These are phyloP conservation scores for Coniochaeta prunicola DNA, from an alignment of 2,329 filamentous ascomycete genomes.

Conservation along the genomic window DNA sequence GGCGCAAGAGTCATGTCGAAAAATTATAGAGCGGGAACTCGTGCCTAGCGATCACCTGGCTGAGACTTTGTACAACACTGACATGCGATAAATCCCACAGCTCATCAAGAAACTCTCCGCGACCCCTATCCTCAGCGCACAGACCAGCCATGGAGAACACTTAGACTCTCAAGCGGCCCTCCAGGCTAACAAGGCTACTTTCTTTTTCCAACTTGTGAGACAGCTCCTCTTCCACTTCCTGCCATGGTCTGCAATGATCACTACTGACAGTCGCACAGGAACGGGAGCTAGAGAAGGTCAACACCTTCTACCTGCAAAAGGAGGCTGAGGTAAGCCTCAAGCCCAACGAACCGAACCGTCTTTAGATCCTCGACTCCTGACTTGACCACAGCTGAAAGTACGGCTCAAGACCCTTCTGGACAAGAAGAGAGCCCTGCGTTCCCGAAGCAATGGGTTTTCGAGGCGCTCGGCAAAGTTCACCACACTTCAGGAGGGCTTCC, in stretches of 20 bases:
- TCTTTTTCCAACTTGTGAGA: constrained; percentile 95
- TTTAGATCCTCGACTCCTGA: not conserved
- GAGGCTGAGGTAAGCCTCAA: constrained; percentile 74
- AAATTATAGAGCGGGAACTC: not conserved
- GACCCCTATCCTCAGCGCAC: constrained; percentile 74
- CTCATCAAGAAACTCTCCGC: constrained; percentile 97
- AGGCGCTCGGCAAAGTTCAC: constrained; percentile 90
- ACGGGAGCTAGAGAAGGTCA: constrained; percentile 96
- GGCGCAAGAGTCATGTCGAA: not conserved
- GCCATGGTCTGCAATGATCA: constrained; percentile 10
- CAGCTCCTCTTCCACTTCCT: constrained; percentile 5
- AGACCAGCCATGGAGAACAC: constrained; percentile 41
- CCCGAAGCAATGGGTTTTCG: constrained; percentile 66
- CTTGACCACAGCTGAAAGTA: constrained; percentile 71
- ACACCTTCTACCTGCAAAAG: constrained; percentile 95
- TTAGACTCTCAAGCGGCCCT: constrained; percentile 79
- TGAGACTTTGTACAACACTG: not conserved
- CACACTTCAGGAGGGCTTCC: constrained; percentile 91
- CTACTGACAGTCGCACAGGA: constrained; percentile 57
- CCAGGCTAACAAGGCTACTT: constrained; percentile 95
- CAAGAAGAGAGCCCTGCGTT: constrained; percentile 88
- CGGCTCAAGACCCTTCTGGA: constrained; percentile 87
- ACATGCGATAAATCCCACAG: constrained; percentile 36
- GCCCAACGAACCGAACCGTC: not conserved
- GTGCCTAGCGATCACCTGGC: not conserved